Evolutionary conservation across 2,329 filamentous ascomycete genomes (phyloP).

Genomic region (Diaporthe vaccinii): DNA sequence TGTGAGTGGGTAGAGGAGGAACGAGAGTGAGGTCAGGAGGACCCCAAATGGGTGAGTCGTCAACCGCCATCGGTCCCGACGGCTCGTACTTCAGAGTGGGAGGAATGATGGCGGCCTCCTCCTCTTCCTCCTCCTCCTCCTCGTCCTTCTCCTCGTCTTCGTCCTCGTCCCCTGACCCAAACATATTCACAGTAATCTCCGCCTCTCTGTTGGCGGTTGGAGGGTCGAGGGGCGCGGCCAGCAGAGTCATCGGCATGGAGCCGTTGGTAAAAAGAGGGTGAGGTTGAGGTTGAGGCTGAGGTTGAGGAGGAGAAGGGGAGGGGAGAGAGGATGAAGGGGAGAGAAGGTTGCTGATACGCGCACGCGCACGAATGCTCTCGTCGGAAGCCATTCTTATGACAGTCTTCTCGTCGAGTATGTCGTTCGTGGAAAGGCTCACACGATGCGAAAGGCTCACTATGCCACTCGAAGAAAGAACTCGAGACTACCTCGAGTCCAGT

Average conservation of each 20-base stretch:
- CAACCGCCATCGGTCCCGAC: not conserved
- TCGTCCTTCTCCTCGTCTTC: not conserved
- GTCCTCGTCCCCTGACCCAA: not conserved
- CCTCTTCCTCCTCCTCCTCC: not conserved
- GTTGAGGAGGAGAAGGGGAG: not conserved
- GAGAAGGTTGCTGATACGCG: constrained; percentile 16
- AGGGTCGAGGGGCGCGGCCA: constrained; percentile 13
- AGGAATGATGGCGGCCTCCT: not conserved
- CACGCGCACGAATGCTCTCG: not conserved
- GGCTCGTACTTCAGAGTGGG: too few species aligned
- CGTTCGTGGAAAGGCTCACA: not conserved
- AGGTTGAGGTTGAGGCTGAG: constrained; percentile 2
- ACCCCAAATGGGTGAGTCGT: not conserved
- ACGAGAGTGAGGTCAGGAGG: not conserved
- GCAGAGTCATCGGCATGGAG: constrained; percentile 15
- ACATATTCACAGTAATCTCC: not conserved
- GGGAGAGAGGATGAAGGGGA: not conserved
- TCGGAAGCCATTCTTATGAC: constrained; percentile 9
- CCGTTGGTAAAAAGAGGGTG: constrained; percentile 36
- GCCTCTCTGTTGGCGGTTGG: constrained; percentile 19
- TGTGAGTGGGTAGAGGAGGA: not conserved
- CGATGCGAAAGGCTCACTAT: not conserved
- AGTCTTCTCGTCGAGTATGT: not conserved
- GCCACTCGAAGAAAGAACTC: not conserved
- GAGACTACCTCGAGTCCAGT: not conserved